These are phyloP conservation scores for Lagenidium sp. DNA, from an alignment of 352 stramenopile genomes.

Conservation along the genomic window DNA sequence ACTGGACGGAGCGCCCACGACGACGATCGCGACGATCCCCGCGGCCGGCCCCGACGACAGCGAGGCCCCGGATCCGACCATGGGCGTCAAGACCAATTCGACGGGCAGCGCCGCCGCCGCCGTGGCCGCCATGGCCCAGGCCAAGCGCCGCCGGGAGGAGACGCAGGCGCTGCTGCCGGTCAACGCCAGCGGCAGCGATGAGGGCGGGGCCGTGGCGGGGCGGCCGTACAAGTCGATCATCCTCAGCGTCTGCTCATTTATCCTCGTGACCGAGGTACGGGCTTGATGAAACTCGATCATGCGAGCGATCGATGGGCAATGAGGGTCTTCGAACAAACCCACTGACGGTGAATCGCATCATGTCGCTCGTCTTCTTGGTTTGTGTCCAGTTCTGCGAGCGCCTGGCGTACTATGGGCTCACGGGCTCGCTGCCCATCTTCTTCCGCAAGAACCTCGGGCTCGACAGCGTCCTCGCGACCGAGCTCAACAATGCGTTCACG, in stretches of 20 bases:
- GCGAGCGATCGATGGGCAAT: not conserved
- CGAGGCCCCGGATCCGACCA: too few relatives aligned
- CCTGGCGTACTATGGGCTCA: slow-evolving; percentile 75
- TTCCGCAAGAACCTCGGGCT: slow-evolving; percentile 81
- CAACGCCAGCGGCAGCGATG: not conserved
- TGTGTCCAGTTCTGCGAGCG: slow-evolving; percentile 62
- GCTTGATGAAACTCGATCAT: not conserved
- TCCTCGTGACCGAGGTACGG: slow-evolving; percentile 71
- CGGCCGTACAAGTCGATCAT: slow-evolving; percentile 62
- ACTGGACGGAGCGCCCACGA: too few relatives aligned
- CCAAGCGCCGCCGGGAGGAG: not conserved
- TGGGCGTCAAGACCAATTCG: too few relatives aligned
- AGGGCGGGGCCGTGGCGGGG: not conserved
- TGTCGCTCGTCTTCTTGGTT: not conserved
- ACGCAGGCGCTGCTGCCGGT: slow-evolving; percentile 8
- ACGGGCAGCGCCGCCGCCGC: too few relatives aligned
- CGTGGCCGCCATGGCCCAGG: not conserved
- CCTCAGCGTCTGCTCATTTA: slow-evolving; percentile 81
- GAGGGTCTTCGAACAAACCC: too few relatives aligned
- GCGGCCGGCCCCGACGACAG: too few relatives aligned
- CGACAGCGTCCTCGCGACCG: slow-evolving; percentile 69
- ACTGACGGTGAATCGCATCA: too few relatives aligned
- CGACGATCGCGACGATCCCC: too few relatives aligned
- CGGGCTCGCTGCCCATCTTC: slow-evolving; percentile 79
- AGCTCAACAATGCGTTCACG: slow-evolving; percentile 82